These are phyloP conservation scores for Acorus gramineus DNA, from an alignment of 106 monocot genomes.

Conservation along the genomic window DNA sequence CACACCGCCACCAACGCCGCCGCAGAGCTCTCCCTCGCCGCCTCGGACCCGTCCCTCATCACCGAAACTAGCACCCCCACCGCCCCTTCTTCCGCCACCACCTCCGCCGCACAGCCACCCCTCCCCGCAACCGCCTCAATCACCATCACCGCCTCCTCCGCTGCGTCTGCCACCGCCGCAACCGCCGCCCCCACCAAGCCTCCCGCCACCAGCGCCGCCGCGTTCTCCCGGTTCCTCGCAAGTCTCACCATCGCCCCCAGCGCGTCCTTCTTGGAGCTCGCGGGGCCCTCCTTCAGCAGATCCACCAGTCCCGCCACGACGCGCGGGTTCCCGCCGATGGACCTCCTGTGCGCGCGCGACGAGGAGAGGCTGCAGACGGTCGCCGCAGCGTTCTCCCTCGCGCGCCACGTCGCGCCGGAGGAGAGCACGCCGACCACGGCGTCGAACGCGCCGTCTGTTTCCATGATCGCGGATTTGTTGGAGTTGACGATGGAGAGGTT, in stretches of 20 bases:
- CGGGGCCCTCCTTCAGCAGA: constrained; percentile 37
- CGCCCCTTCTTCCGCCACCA: constrained; percentile 20
- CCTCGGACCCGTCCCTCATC: constrained; percentile 53
- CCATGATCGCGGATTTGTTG: constrained; percentile 70
- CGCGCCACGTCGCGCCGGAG: constrained; percentile 48
- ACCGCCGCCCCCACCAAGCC: constrained; percentile 40
- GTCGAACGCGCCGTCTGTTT: constrained; percentile 42
- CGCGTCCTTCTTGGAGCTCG: constrained; percentile 46
- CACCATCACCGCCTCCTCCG: constrained; percentile 40
- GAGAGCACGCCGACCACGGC: constrained; percentile 37
- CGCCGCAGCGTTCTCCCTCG: constrained; percentile 74
- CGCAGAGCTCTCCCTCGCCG: constrained; percentile 56
- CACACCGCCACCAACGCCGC: constrained; percentile 37
- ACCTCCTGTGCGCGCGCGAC: constrained; percentile 45
- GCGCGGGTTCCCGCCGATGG: constrained; percentile 29
- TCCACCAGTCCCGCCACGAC: constrained; percentile 29
- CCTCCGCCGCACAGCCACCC: constrained; percentile 51
- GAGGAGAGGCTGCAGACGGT: constrained; percentile 44
- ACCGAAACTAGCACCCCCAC: constrained; percentile 30
- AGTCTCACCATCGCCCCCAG: constrained; percentile 49
- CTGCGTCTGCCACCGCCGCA: constrained; percentile 23
- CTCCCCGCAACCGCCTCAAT: constrained; percentile 56
- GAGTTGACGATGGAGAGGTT: constrained; percentile 80
- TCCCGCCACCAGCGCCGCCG: constrained; percentile 27
- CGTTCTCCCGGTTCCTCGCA: constrained; percentile 62